phyloP scores from a whole-genome alignment of 1,139 yeast species.

The Zygosaccharomyces pseudobailii region DNA sequence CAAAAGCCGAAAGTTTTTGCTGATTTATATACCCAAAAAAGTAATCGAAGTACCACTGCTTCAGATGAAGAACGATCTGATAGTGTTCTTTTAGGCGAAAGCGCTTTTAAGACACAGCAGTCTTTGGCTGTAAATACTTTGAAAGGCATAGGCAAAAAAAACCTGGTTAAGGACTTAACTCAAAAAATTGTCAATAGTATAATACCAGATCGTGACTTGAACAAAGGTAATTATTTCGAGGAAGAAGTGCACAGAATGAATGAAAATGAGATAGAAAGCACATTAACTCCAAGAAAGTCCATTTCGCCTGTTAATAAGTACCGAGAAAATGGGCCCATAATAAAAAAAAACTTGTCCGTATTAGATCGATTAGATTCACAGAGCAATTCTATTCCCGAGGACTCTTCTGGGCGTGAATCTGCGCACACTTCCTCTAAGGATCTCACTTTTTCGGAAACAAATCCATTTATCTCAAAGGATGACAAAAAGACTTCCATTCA shows the following conservation, averaged over 20 bases:
- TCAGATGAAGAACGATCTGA: constrained; percentile 3
- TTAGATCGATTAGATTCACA: constrained; percentile 4
- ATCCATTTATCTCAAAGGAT: constrained; percentile 4
- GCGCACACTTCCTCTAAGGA: constrained; percentile 7
- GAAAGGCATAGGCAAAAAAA: constrained; percentile 24
- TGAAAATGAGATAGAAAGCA: not conserved
- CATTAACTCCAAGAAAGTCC: not conserved
- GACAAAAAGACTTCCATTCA: constrained; percentile 9
- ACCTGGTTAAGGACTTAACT: constrained; percentile 22
- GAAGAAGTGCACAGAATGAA: not conserved
- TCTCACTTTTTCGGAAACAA: constrained; percentile 2
- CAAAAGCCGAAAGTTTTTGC: constrained; percentile 24
- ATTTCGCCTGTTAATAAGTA: not conserved
- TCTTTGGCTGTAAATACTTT: constrained; percentile 29
- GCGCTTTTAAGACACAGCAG: constrained; percentile 2
- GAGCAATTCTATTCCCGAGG: not conserved
- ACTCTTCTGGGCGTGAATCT: constrained; percentile 8
- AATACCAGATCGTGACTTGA: constrained; percentile 16
- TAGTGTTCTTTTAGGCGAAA: not conserved
- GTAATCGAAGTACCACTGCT: not conserved
- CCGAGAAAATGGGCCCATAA: constrained; percentile 11
- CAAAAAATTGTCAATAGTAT: constrained; percentile 22
- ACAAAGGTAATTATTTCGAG: constrained; percentile 3
- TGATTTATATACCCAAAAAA: constrained; percentile 10
- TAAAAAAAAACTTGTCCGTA: constrained; percentile 13